Evolutionary conservation across 1,284 basidiomycete genomes (phyloP).

Genomic region (Phellinidium pouzarii): DNA sequence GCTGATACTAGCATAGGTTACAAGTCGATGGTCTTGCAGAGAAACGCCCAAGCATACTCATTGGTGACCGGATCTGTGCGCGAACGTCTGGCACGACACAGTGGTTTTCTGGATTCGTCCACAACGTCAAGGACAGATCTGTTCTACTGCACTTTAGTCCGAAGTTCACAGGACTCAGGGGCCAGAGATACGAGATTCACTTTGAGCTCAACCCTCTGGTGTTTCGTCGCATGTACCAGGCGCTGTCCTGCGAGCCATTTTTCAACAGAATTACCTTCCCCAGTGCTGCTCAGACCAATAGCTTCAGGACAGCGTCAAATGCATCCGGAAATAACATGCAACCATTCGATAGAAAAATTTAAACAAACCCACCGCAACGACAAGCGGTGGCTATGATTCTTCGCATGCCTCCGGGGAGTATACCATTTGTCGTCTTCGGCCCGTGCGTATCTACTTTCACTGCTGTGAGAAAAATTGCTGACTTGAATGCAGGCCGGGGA

Average conservation of each 20-base stretch:
- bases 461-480: not conserved
- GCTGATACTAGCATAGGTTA: conserved; percentile 29
- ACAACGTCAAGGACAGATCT: conserved; percentile 31
- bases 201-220: conserved; percentile 44
- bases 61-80: conserved; percentile 44
- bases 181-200: conserved; percentile 40
- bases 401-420: conserved; percentile 36
- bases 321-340: conserved; percentile 23
- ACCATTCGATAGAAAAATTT: conserved; percentile 39
- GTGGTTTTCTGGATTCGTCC: conserved; percentile 48
- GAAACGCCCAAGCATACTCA: conserved; percentile 42
- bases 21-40: conserved; percentile 43
- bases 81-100: conserved; percentile 24
- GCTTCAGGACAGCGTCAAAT: conserved; percentile 33
- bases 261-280: conserved; percentile 38
- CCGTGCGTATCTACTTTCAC: conserved; percentile 41
- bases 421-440: conserved; percentile 58
- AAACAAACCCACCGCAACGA: conserved; percentile 43
- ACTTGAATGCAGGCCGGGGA: conserved; percentile 42
- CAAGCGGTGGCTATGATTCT: conserved; percentile 50
- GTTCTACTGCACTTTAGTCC: conserved; percentile 40
- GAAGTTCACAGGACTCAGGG: conserved; percentile 36
- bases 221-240: conserved; percentile 51
- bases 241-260: conserved; percentile 33
- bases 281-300: conserved; percentile 36